These are phyloP conservation scores for Canavalia gladiata DNA, from an alignment of 306 rosid genomes.

Conservation along the genomic window DNA sequence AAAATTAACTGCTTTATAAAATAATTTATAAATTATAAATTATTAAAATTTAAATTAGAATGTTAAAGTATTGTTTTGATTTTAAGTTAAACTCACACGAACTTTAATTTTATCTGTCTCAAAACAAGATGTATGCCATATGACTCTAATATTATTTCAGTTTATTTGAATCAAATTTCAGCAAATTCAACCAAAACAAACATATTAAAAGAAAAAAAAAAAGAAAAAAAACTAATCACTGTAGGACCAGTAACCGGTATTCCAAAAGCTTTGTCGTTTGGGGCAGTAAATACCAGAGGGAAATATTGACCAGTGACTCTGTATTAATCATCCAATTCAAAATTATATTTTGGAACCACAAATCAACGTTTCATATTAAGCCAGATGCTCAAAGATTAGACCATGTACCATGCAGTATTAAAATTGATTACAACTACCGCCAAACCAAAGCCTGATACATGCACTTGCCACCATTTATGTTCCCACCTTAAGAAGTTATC, in stretches of 20 bases:
- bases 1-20: background rate
- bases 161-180: too few species aligned
- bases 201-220: too few species aligned
- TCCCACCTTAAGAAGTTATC: conserved; percentile 9
- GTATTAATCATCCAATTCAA: background rate
- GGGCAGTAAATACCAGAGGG: background rate
- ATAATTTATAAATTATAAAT: background rate
- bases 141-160: too few species aligned
- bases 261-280: background rate
- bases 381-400: conserved; percentile 23
- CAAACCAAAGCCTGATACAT: background rate
- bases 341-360: background rate
- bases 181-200: too few species aligned
- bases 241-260: background rate
- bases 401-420: background rate
- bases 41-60: background rate
- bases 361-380: conserved; percentile 6
- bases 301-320: background rate
- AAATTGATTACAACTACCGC: conserved; percentile 2
- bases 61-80: too few species aligned
- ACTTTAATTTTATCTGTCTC: too few species aligned
- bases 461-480: background rate
- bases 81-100: too few species aligned
- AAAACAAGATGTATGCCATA: too few species aligned
- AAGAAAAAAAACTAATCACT: too few species aligned